Evolutionary conservation across 2,329 filamentous ascomycete genomes (phyloP), one percentile per base, ranked within the genome.

Genomic region (Chaetomium strumarium): DNA sequence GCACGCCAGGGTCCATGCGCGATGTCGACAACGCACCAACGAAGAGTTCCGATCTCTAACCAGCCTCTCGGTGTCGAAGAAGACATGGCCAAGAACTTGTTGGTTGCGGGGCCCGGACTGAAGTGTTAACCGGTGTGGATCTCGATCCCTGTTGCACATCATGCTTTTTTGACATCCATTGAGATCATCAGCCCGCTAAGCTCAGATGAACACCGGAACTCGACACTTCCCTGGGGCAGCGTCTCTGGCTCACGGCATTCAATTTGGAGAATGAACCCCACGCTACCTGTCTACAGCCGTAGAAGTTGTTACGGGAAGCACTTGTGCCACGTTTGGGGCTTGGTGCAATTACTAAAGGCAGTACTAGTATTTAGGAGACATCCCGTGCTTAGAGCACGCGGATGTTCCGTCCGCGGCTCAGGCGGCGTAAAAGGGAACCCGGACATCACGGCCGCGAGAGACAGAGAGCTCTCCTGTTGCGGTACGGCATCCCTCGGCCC

Each of bases 81-180:
- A n/a, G 24, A 24, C 24, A 24, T 24, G 24, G 24, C 19, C 39
- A 29, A 24, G 39, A 17, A 39, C n/a, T 12, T 12, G 16, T 24
- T 13, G 40, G 17, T 30, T 13, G 39, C 31, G 49, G 31, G 47
- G 46, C 44, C 31, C 53, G 51, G 49, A 52, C 55, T 55, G 56
- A 54, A 53, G 52, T 58, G 51, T 45, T 17, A 42, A 52, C 55
- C 55, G 46, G 31, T 48, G 47, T 48, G 48, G 46, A 41, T 14
- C 55, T 56, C 49, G 33, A 59, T 58, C 60, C 59, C 56, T 61
- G 59, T 53, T 52, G 58, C 58, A 54, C 56, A 62, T 62, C 60
- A 60, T 60, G 53, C 36, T 52, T 50, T 50, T 50, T 43, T 16
- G 39, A 47, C 38, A 5, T 33, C 30, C 38, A 5, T 33, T 34